Conservation (phyloP, 805 yeast species). For the Maudiozyma barnettii region DNA sequence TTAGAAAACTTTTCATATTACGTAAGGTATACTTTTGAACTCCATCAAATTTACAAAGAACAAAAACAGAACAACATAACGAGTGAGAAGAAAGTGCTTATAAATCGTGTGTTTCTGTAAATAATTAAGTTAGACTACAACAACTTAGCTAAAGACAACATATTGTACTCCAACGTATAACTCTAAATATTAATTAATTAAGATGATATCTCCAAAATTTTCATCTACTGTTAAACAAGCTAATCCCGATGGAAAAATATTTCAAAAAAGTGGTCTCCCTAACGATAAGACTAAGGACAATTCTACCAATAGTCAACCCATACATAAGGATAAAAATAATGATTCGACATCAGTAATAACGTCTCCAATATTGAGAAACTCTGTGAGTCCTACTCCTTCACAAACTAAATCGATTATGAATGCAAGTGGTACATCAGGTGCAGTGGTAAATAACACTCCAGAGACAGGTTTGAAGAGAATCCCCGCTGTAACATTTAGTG, state of each 20-base stretch:
- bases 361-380: conserved; percentile 8
- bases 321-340: neutral
- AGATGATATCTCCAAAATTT: conserved; percentile 4
- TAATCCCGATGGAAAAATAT: conserved; percentile 2
- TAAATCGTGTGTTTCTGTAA: no score
- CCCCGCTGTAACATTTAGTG: conserved; percentile 27
- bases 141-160: no score
- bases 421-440: conserved; percentile 24
- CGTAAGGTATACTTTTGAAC: no score
- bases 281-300: neutral
- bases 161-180: no score
- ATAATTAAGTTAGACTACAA: no score
- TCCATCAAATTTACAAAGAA: no score
- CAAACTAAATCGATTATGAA: conserved; percentile 24
- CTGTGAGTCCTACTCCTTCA: conserved; percentile 17
- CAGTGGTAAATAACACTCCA: conserved; percentile 24
- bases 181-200: neutral
- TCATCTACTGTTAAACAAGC: conserved; percentile 1
- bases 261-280: neutral
- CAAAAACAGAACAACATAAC: no score
- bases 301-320: neutral
- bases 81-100: no score
- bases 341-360: neutral
- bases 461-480: conserved; percentile 24
- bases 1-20: no score